A percentile compares a stretch with the other conserved stretches of the same genome.
These are phyloP conservation scores for Moelleriella libera DNA, from an alignment of 2,329 filamentous ascomycete genomes.

Conservation along the genomic window DNA sequence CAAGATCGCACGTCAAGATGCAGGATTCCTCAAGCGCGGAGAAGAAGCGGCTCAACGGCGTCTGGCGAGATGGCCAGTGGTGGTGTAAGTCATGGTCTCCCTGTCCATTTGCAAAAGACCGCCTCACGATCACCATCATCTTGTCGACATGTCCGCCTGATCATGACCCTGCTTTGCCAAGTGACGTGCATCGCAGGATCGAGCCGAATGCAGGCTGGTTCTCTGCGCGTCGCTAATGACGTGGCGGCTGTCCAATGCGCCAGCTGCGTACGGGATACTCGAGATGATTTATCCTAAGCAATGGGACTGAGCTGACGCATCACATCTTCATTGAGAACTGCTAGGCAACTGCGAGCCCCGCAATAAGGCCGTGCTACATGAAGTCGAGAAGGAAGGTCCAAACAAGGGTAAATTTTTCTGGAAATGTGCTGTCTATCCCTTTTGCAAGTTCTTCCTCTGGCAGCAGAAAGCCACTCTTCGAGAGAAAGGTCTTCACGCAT, in stretches of 20 bases:
- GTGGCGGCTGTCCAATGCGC: neutral
- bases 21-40: conserved; percentile 11
- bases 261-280: neutral
- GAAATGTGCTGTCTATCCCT: conserved; percentile 19
- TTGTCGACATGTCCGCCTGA: neutral
- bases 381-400: conserved; percentile 20
- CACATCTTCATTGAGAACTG: neutral
- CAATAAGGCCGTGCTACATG: conserved; percentile 17
- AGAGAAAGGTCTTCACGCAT: conserved; percentile 11
- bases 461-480: conserved; percentile 20
- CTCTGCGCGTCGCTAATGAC: neutral
- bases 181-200: too few species aligned
- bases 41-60: conserved; percentile 18
- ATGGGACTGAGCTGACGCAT: neutral
- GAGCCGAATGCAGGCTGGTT: too few species aligned
- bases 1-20: conserved; percentile 1
- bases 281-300: neutral
- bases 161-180: neutral
- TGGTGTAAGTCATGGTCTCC: conserved; percentile 23
- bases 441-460: conserved; percentile 32
- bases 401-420: conserved; percentile 29
- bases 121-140: neutral
- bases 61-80: conserved; percentile 19
- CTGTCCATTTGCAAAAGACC: too few species aligned
- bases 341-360: conserved; percentile 29